phyloP scores from a whole-genome alignment of 805 yeast species.

The Kockiozyma suomiensis region DNA sequence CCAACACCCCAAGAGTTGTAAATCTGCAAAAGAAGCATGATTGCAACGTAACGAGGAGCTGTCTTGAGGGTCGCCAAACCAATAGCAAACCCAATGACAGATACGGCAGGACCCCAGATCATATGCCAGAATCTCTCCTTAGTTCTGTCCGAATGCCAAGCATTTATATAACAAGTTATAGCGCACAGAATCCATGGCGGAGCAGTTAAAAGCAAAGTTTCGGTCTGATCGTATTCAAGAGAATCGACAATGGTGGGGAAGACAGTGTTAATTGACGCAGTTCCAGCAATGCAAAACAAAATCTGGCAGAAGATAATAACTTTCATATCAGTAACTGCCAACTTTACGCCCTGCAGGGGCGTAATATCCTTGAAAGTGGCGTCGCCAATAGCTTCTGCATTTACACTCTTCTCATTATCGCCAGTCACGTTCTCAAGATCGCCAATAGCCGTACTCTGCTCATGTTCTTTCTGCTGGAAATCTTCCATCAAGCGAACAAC shows the following conservation, averaged over 20 bases:
- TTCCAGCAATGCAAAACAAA: constrained; percentile 52
- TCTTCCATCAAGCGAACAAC: constrained; percentile 47
- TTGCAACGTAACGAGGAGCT: constrained; percentile 61
- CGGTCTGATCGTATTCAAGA: constrained; percentile 52
- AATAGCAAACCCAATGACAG: constrained; percentile 53
- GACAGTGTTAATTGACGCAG: constrained; percentile 56
- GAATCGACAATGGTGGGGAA: constrained; percentile 60
- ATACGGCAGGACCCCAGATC: constrained; percentile 48
- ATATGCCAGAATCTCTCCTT: constrained; percentile 49
- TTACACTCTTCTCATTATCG: constrained; percentile 3
- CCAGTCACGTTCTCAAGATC: constrained; percentile 1
- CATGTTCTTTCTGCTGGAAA: constrained; percentile 44
- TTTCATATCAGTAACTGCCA: constrained; percentile 37
- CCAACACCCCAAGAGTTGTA: constrained; percentile 58
- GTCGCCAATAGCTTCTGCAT: not conserved
- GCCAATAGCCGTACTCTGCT: constrained; percentile 10
- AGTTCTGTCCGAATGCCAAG: constrained; percentile 30
- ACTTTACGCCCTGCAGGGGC: constrained; percentile 12
- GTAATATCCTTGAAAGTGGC: not conserved
- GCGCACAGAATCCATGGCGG: constrained; percentile 33
- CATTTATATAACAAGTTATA: constrained; percentile 26
- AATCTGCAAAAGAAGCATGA: constrained; percentile 58
- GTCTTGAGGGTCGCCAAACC: constrained; percentile 55
- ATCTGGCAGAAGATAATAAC: constrained; percentile 30
- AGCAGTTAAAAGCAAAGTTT: constrained; percentile 52